phyloP scores from a whole-genome alignment of 768 basidiomycete species.

The Russula olivacea region DNA sequence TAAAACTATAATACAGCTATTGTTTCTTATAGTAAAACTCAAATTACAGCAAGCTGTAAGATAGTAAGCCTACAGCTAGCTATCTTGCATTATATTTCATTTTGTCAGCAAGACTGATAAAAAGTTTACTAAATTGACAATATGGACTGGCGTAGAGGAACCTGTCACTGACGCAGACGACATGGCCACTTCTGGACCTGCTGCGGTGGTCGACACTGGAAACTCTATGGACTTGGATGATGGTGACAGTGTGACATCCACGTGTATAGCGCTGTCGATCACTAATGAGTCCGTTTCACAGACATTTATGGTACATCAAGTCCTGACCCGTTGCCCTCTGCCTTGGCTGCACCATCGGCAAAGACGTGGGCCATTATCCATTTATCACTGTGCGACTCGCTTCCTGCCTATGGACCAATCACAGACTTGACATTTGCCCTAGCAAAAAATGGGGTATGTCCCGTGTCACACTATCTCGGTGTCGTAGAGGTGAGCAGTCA shows the following conservation, averaged over 20 bases:
- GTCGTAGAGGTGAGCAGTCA: slow-evolving; percentile 61
- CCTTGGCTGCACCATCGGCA: slow-evolving; percentile 26
- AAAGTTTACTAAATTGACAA: no score
- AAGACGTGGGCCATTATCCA: slow-evolving; percentile 61
- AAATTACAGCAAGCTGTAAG: no score
- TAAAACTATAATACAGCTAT: no score
- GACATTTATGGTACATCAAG: slow-evolving; percentile 54
- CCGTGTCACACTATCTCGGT: slow-evolving; percentile 35
- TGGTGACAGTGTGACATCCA: slow-evolving; percentile 57
- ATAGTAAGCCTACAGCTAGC: no score
- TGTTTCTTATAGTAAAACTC: no score
- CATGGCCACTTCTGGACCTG: slow-evolving; percentile 37
- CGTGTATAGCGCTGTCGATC: slow-evolving; percentile 5
- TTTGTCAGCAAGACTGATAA: no score
- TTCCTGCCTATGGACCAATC: slow-evolving; percentile 72
- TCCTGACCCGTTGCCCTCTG: slow-evolving; percentile 32
- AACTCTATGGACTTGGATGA: slow-evolving; percentile 73
- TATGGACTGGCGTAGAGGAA: slow-evolving; percentile 62
- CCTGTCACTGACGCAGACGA: slow-evolving; percentile 46
- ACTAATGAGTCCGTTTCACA: slow-evolving; percentile 28
- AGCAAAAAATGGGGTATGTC: slow-evolving; percentile 61
- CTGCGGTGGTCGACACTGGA: slow-evolving; percentile 44
- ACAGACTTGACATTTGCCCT: slow-evolving; percentile 70
- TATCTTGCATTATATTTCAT: no score
- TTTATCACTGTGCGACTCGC: slow-evolving; percentile 61